Evolutionary conservation across 768 basidiomycete species (phyloP).

Genomic region (Termitomyces heimii): DNA sequence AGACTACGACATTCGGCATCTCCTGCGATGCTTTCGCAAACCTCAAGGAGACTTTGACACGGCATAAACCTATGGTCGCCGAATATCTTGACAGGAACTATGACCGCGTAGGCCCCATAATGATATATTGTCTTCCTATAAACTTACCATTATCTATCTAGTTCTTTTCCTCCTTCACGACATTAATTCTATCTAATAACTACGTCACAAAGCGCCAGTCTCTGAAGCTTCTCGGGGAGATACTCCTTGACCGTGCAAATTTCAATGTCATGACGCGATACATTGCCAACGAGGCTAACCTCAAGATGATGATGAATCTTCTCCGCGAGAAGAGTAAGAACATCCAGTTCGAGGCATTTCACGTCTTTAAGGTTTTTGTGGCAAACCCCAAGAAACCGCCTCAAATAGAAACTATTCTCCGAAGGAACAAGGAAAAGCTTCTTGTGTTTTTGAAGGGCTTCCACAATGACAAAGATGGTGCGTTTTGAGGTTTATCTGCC

Average conservation of each 20-base stretch:
- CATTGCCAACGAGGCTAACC: constrained; percentile 89
- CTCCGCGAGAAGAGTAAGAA: constrained; percentile 98
- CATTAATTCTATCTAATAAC: constrained; percentile 88
- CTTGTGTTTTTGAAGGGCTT: constrained; percentile 85
- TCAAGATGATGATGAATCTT: constrained; percentile 99
- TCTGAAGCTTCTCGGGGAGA: constrained; percentile 95
- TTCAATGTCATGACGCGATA: constrained; percentile 99
- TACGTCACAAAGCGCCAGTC: constrained; percentile 99
- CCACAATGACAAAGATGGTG: constrained; percentile 97
- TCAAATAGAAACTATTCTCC: constrained; percentile 85
- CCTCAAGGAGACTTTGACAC: constrained; percentile 93
- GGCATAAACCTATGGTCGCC: constrained; percentile 98
- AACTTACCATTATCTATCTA: constrained; percentile 22
- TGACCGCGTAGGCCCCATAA: constrained; percentile 64
- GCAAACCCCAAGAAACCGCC: constrained; percentile 99
- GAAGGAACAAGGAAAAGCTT: constrained; percentile 92
- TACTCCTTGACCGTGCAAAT: constrained; percentile 94
- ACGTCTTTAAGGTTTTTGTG: constrained; percentile 99
- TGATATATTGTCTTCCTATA: not conserved
- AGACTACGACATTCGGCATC: constrained; percentile 95
- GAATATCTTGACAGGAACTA: constrained; percentile 97
- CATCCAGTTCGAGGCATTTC: constrained; percentile 99
- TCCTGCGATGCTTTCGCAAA: constrained; percentile 98
- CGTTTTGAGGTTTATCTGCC: constrained; percentile 16
- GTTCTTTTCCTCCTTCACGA: constrained; percentile 96